phyloP scores from a whole-genome alignment of 352 stramenopile species.

The Phytophthora megakarya region DNA sequence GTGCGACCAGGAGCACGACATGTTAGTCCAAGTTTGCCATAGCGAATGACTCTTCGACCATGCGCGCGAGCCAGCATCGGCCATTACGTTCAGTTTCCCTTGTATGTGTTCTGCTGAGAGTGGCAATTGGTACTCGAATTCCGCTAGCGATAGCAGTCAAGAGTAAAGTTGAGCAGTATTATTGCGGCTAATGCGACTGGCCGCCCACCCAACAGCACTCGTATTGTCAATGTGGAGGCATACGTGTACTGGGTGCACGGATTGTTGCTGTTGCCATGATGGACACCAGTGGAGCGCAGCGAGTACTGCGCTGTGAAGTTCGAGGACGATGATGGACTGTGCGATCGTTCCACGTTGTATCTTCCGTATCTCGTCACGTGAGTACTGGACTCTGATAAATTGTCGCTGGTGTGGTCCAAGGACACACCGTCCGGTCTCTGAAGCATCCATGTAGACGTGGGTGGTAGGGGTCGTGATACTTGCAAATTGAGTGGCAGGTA shows the following conservation, averaged over 20 bases:
- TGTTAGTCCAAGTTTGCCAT: conserved; percentile 26
- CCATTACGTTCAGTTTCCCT: too few species aligned
- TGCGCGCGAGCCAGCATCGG: too few species aligned
- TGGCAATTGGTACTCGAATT: too few species aligned
- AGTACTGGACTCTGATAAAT: not conserved
- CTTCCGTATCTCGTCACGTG: not conserved
- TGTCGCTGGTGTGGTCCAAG: not conserved
- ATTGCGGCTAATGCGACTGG: too few species aligned
- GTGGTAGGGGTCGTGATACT: not conserved
- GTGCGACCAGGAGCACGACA: conserved; percentile 16
- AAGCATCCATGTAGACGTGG: conserved; percentile 29
- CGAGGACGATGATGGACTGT: conserved; percentile 19
- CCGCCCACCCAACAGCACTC: too few species aligned
- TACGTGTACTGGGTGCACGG: too few species aligned
- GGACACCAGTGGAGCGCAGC: conserved; percentile 10
- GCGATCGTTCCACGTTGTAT: not conserved
- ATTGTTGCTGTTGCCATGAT: not conserved
- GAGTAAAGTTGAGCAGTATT: too few species aligned
- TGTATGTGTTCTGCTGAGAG: too few species aligned
- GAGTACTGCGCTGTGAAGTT: conserved; percentile 16
- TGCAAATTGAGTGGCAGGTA: conserved; percentile 11
- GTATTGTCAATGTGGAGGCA: too few species aligned
- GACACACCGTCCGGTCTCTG: conserved; percentile 5
- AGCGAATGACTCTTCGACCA: too few species aligned
- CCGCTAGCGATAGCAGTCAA: too few species aligned